Conservation (phyloP, 305 asterid species). For the Plantago coronopus region DNA sequence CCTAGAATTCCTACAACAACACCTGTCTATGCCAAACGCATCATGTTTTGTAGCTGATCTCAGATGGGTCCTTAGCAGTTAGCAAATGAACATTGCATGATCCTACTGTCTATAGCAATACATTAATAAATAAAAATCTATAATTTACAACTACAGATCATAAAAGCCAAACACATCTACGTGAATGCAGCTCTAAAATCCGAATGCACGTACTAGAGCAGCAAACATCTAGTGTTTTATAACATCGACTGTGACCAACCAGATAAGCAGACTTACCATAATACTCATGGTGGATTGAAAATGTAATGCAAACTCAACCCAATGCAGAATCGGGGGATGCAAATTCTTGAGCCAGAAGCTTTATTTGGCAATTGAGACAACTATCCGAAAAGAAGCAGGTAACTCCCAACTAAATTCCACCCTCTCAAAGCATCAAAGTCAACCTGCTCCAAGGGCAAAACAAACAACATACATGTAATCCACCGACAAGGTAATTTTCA, state of each 20-base stretch:
- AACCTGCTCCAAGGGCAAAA: slow-evolving; percentile 14
- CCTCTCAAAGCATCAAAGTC: slow-evolving; percentile 6
- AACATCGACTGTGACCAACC: neutral
- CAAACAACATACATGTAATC: no score
- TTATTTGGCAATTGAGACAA: slow-evolving; percentile 6
- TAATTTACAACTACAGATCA: no score
- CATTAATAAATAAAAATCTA: neutral
- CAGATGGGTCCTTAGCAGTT: no score
- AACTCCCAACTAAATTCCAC: slow-evolving; percentile 9
- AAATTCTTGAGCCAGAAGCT: slow-evolving; percentile 17
- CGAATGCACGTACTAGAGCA: neutral
- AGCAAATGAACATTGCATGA: slow-evolving; percentile 1
- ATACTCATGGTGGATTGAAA: slow-evolving; percentile 25
- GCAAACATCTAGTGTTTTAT: neutral
- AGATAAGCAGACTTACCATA: slow-evolving; percentile 30
- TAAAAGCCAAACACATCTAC: neutral
- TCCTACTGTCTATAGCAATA: neutral
- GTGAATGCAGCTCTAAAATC: no score
- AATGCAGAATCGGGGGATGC: slow-evolving; percentile 15
- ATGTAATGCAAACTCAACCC: slow-evolving; percentile 17
- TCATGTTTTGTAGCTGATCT: no score
- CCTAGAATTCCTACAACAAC: neutral
- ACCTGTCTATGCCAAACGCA: neutral
- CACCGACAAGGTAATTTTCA: no score
- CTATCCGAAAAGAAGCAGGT: slow-evolving; percentile 2